Evolutionary conservation across 257 asterid species (phyloP).

Genomic region (Petunia axillaris): DNA sequence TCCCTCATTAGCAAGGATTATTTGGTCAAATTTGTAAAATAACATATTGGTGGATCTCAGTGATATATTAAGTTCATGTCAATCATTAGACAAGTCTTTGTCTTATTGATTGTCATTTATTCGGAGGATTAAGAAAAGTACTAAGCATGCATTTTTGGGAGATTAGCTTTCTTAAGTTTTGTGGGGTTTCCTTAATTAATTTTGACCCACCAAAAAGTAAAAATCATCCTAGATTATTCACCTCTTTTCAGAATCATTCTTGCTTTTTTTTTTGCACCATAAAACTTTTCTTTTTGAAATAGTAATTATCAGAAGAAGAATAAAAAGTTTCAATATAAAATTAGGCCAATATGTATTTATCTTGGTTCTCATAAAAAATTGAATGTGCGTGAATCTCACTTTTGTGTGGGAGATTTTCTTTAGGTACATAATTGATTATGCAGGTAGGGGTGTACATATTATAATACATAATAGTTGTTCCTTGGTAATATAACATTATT

Average conservation of each 20-base stretch:
- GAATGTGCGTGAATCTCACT: not conserved
- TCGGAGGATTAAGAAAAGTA: constrained; percentile 3
- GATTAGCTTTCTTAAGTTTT: constrained; percentile 24
- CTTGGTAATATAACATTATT: not conserved
- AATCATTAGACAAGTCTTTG: constrained; percentile 7
- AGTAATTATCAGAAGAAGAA: not conserved
- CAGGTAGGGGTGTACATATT: not conserved
- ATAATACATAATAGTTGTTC: not conserved
- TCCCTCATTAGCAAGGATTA: not conserved
- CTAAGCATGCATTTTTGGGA: constrained; percentile 21
- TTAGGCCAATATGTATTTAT: constrained; percentile 5
- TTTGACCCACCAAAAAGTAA: constrained; percentile 12
- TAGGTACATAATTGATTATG: no score
- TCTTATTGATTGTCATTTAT: constrained; percentile 15
- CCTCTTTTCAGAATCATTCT: not conserved
- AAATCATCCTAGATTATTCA: constrained; percentile 6
- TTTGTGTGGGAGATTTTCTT: no score
- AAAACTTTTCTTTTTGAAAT: not conserved
- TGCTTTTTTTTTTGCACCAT: not conserved
- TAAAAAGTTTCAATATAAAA: not conserved
- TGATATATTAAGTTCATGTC: not conserved
- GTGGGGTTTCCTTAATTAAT: not conserved
- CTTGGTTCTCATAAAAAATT: not conserved
- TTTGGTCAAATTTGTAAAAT: not conserved
- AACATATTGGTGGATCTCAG: not conserved